Percentiles rank a stretch among this genome's conserved stretches.
Evolutionary conservation across 73 alveolate genomes (phyloP).

Genomic region (Paramecium caudatum): DNA sequence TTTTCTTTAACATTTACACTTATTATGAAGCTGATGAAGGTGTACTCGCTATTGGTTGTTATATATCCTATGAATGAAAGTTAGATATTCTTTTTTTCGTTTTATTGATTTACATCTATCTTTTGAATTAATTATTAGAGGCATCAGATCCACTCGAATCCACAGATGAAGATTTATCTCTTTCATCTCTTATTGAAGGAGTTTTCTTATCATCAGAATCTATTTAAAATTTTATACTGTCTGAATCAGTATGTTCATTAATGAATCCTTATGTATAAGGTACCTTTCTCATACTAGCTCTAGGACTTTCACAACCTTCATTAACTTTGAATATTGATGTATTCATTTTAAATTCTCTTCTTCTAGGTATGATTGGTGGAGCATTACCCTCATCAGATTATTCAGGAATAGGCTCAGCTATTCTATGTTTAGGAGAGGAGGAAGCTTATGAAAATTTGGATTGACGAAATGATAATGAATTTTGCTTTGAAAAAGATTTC

Average conservation of each 20-base stretch:
- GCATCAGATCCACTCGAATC: constrained; percentile 8
- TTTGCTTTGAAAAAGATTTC: constrained; percentile 20
- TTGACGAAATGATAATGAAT: constrained; percentile 42
- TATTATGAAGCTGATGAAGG: not conserved
- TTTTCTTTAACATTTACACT: not conserved
- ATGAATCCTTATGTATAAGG: not conserved
- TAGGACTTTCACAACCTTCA: constrained; percentile 55
- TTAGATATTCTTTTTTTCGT: not conserved
- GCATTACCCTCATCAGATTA: not conserved
- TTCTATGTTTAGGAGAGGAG: not conserved
- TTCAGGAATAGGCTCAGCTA: constrained; percentile 41
- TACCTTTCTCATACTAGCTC: not conserved
- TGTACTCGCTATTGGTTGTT: not conserved
- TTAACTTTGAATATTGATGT: constrained; percentile 37
- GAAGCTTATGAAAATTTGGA: constrained; percentile 42
- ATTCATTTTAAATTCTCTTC: constrained; percentile 51
- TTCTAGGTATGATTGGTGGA: not conserved
- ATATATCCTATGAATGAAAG: not conserved
- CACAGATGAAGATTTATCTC: not conserved
- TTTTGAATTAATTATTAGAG: not conserved
- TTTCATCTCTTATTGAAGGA: constrained; percentile 21
- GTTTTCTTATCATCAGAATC: constrained; percentile 19
- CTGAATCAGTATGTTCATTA: constrained; percentile 22
- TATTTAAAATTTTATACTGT: not conserved
- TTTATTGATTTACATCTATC: not conserved